phyloP scores from a whole-genome alignment of 345 rosid species.

The Kandelia obovata region DNA sequence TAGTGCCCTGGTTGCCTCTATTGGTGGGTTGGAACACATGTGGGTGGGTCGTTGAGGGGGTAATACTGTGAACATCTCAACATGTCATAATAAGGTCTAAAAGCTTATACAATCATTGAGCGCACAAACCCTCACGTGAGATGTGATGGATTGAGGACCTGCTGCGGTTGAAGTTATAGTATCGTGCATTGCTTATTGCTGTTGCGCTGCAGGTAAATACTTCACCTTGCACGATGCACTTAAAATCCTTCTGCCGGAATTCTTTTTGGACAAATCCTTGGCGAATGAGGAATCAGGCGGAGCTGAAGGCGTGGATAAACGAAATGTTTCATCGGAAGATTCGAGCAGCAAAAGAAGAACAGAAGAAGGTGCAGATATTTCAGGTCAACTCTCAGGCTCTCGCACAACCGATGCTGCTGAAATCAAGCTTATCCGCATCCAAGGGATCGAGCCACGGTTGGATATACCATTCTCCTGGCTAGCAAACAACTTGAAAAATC shows the following conservation, averaged over 20 bases:
- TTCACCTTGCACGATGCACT: slow-evolving; percentile 63
- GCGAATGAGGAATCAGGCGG: slow-evolving; percentile 20
- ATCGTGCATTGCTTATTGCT: neutral
- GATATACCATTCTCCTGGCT: slow-evolving; percentile 95
- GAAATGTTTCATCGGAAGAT: slow-evolving; percentile 27
- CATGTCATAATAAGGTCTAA: neutral
- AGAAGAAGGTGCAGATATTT: slow-evolving; percentile 26
- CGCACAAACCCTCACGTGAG: neutral
- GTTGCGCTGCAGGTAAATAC: slow-evolving; percentile 53
- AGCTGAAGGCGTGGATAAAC: slow-evolving; percentile 31
- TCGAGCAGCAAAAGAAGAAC: slow-evolving; percentile 14
- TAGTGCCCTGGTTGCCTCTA: too few species aligned
- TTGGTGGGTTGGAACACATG: too few species aligned
- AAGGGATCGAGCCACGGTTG: slow-evolving; percentile 75
- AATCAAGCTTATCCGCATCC: slow-evolving; percentile 70
- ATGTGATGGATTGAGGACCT: neutral
- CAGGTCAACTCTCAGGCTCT: slow-evolving; percentile 13
- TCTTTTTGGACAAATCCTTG: slow-evolving; percentile 22
- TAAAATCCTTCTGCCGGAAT: slow-evolving; percentile 56
- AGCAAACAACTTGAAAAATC: slow-evolving; percentile 76
- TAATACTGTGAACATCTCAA: neutral
- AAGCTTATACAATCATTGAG: neutral
- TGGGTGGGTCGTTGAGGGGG: too few species aligned
- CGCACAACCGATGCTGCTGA: slow-evolving; percentile 27
- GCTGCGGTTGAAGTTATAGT: neutral